Percentiles rank a stretch among this genome's conserved stretches.
phyloP scores from a whole-genome alignment of 1,284 basidiomycete species.

The Ceratobasidium sp. region DNA sequence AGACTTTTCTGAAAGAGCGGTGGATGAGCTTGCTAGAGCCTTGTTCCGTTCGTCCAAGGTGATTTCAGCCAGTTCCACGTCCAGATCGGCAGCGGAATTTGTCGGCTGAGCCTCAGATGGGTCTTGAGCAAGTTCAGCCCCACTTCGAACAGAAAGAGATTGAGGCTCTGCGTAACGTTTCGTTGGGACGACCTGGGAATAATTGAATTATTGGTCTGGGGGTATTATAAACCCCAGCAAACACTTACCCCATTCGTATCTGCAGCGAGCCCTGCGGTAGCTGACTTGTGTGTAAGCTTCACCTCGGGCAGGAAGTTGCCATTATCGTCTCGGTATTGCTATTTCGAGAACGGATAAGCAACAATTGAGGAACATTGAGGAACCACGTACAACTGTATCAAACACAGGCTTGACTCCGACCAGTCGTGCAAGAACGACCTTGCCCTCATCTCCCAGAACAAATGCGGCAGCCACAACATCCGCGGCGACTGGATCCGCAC shows the following conservation, averaged over 20 bases:
- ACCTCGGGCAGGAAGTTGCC: constrained; percentile 69
- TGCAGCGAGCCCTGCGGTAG: constrained; percentile 41
- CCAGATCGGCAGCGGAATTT: constrained; percentile 74
- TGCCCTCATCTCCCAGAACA: constrained; percentile 57
- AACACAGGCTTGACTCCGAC: constrained; percentile 74
- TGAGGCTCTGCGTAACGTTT: constrained; percentile 70
- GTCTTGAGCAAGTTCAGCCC: constrained; percentile 69
- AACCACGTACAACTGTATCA: constrained; percentile 66
- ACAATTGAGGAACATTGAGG: not conserved
- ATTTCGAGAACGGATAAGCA: constrained; percentile 36
- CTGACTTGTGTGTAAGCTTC: constrained; percentile 55
- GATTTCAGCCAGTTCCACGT: constrained; percentile 87
- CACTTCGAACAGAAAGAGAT: constrained; percentile 70
- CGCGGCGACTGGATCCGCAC: constrained; percentile 50
- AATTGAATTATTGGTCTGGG: constrained; percentile 8
- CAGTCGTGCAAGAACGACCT: constrained; percentile 69
- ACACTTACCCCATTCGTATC: constrained; percentile 41
- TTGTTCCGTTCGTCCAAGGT: constrained; percentile 89
- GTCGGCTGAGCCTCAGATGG: constrained; percentile 64
- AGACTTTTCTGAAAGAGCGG: constrained; percentile 51
- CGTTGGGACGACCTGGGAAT: constrained; percentile 58
- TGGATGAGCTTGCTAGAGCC: constrained; percentile 64
- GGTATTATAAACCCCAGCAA: constrained; percentile 39
- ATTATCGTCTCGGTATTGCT: constrained; percentile 67
- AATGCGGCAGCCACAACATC: constrained; percentile 64